Conservation (phyloP, 1,284 basidiomycete species). For the Apiotrichum domesticum region DNA sequence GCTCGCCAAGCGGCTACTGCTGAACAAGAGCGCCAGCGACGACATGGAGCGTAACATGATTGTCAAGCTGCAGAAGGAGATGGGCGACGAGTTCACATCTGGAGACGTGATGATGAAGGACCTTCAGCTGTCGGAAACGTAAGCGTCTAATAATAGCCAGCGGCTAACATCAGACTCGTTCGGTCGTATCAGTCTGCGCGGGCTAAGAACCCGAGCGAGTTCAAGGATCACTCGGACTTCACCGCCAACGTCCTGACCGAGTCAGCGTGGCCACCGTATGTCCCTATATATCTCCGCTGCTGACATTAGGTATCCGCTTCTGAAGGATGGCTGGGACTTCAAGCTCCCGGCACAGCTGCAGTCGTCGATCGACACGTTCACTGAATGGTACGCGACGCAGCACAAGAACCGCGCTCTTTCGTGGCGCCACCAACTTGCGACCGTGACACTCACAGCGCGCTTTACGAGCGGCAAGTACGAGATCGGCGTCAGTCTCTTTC, state of each 20-base stretch:
- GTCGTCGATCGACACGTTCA: conserved; percentile 58
- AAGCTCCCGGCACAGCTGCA: conserved; percentile 57
- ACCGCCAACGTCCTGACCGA: conserved; percentile 53
- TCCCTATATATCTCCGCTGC: background rate
- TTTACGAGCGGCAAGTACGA: conserved; percentile 74
- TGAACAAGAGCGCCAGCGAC: conserved; percentile 79
- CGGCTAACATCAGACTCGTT: conserved; percentile 40
- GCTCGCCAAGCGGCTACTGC: conserved; percentile 78
- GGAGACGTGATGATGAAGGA: conserved; percentile 50
- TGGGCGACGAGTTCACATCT: conserved; percentile 48
- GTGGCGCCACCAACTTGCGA: conserved; percentile 78
- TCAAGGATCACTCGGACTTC: conserved; percentile 46
- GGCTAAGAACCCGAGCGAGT: conserved; percentile 38
- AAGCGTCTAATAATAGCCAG: conserved; percentile 14
- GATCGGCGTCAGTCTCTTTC: conserved; percentile 82
- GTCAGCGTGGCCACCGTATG: conserved; percentile 53
- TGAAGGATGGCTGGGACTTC: conserved; percentile 44
- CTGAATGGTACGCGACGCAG: conserved; percentile 64
- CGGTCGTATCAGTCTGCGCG: conserved; percentile 48
- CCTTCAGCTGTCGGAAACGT: conserved; percentile 44
- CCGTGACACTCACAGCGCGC: conserved; percentile 62
- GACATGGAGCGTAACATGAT: conserved; percentile 88
- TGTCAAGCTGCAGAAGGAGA: conserved; percentile 69
- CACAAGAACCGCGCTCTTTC: conserved; percentile 63
- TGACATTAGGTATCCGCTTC: conserved; percentile 26